Evolutionary conservation across 2,329 filamentous ascomycete genomes (phyloP).

Genomic region (Pseudopyricularia cyperi): DNA sequence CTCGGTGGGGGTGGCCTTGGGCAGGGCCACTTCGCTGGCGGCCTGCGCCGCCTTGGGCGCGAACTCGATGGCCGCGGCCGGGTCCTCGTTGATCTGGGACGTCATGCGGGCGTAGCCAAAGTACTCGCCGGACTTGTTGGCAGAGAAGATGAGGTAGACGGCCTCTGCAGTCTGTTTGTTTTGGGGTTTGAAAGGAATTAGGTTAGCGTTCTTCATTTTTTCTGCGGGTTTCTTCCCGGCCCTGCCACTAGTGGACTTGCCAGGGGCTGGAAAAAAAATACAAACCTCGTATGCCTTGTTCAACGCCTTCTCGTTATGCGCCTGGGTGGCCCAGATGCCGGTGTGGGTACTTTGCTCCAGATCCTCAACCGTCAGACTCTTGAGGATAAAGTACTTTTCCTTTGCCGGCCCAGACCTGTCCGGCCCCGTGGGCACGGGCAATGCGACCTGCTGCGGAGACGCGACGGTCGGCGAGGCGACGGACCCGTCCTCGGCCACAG

Average conservation of each 20-base stretch:
- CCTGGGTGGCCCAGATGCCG: conserved; percentile 86
- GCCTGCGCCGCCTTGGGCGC: conserved; percentile 51
- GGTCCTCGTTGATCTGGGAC: conserved; percentile 70
- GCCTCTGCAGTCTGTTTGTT: conserved; percentile 54
- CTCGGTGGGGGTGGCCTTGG: conserved; percentile 68
- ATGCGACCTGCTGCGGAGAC: not conserved
- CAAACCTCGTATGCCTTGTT: conserved; percentile 73
- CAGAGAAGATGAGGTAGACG: conserved; percentile 88
- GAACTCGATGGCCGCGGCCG: conserved; percentile 55
- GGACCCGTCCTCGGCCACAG: not conserved
- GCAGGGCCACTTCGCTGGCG: conserved; percentile 48
- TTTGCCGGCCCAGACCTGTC: conserved; percentile 19
- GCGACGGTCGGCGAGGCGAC: not conserved
- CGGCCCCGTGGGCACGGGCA: not conserved
- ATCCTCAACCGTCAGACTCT: conserved; percentile 84
- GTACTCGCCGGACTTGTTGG: conserved; percentile 95
- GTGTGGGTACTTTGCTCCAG: conserved; percentile 78
- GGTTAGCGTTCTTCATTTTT: too few relatives aligned
- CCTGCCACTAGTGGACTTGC: too few relatives aligned
- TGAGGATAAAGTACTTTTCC: conserved; percentile 83
- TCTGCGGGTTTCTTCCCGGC: not conserved
- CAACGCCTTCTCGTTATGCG: conserved; percentile 75
- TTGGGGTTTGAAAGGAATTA: not conserved
- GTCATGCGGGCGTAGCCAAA: conserved; percentile 90
- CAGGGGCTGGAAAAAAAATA: not conserved